Base-by-base conservation (phyloP, 305 asterid genomes). In the Rubia balearica region DNA sequence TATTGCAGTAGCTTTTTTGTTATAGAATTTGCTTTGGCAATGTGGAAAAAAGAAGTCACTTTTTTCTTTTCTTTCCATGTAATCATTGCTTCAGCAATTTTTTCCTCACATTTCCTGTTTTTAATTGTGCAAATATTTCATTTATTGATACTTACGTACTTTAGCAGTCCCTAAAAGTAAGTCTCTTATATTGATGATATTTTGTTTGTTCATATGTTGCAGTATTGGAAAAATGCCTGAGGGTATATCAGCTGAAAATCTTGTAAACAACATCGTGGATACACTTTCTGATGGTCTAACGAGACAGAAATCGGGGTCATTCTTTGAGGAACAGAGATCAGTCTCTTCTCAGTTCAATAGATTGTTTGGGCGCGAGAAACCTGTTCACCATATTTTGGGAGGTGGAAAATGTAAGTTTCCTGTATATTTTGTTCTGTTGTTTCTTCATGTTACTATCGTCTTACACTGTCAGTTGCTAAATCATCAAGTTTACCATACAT, bases 311-410 rank as follows among this genome's bases (percentile, higher is more conserved):
- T 51, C 79, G 0, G 83, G 60, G 40, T 75, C 96, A 9, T 86
- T 86, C 65, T 86, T 81, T 21, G 89, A 84, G 76, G 89, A 80
- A 65, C 88, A 89, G 43, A 82, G 61, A 38, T 70, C 88, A 0
- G 89, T 82, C 24, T 74, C 82, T 42, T n/a, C 83, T 78, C 86
- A 85, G 77, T 70, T 85, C 80, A 85, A 85, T 71, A 79, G 84
- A 76, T 70, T 91, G 83, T 91, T 91, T 74, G 97, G 96, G 74
- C 91, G 96, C 1, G 77, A 91, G 79, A 89, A 86, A 75, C 95
- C 95, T 2, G 83, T 91, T 65, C 95, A 91, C 75, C 82, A 85
- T 73, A 45, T 86, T 66, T 81, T 91, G 79, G 97, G 97, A 24
- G 96, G 97, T 71, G 97, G 97, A 72, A 89, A 83, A 84, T 84